Conservation (phyloP, 2,329 filamentous ascomycete genomes). For the Parastagonospora avenae region DNA sequence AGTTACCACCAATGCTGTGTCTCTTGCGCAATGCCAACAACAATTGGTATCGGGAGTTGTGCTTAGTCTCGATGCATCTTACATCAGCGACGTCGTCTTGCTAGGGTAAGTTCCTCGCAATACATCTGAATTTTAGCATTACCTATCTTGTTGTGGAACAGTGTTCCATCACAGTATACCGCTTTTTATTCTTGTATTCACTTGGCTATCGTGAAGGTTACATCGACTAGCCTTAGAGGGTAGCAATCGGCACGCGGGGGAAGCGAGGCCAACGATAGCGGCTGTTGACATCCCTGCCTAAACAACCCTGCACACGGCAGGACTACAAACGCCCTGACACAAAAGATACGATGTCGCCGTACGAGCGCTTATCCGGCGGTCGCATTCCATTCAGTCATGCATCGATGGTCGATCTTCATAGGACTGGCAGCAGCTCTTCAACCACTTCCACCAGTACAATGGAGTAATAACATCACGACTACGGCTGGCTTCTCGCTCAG, state of each 20-base stretch:
- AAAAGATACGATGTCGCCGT: conserved; percentile 3
- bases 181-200: neutral
- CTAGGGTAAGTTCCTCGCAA: no score
- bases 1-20: no score
- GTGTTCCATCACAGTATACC: neutral
- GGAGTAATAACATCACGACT: conserved; percentile 15
- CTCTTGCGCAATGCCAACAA: no score
- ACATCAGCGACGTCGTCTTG: no score
- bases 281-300: conserved; percentile 7
- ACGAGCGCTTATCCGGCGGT: neutral
- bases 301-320: neutral
- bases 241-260: conserved; percentile 28
- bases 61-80: no score
- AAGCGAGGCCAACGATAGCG: conserved; percentile 20
- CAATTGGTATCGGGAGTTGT: no score
- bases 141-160: neutral
- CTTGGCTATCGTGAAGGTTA: conserved; percentile 19
- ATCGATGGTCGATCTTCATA: conserved; percentile 13
- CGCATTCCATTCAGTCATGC: conserved; percentile 8
- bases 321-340: neutral
- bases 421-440: conserved; percentile 43
- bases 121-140: neutral
- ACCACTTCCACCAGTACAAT: conserved; percentile 47
- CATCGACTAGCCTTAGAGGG: conserved; percentile 10
- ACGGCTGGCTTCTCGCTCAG: conserved; percentile 29